phyloP scores from a whole-genome alignment of 2,329 filamentous ascomycete species.

The Fusarium citri region DNA sequence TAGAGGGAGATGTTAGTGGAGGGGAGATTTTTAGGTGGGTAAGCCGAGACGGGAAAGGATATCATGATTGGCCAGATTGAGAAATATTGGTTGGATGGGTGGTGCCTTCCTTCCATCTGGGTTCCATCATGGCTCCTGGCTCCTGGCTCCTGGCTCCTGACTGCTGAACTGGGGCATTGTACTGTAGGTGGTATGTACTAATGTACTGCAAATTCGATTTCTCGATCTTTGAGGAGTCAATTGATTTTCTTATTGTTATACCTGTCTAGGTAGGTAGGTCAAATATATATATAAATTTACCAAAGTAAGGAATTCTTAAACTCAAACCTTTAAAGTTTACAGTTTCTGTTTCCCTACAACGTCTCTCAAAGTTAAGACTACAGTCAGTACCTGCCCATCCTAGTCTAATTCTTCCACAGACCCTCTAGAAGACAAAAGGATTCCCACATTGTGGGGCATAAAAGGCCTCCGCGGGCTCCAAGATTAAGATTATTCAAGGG shows the following conservation, averaged over 20 bases:
- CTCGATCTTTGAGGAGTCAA: neutral
- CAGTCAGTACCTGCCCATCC: no score
- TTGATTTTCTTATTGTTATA: neutral
- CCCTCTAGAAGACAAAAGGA: conserved; percentile 8
- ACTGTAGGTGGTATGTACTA: no score
- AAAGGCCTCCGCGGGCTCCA: conserved; percentile 25
- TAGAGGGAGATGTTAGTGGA: conserved; percentile 34
- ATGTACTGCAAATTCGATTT: neutral
- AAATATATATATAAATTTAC: neutral
- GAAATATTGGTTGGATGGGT: neutral
- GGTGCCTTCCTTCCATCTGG: conserved; percentile 3
- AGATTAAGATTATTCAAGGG: conserved; percentile 30
- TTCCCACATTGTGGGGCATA: conserved; percentile 13
- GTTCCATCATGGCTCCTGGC: neutral
- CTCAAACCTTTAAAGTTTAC: neutral
- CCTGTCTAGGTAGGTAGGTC: neutral
- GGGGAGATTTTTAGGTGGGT: conserved; percentile 23
- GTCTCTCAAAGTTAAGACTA: neutral
- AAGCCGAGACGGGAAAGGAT: conserved; percentile 27
- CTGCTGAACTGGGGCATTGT: neutral
- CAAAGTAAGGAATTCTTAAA: neutral
- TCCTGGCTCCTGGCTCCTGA: neutral
- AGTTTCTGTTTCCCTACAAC: neutral
- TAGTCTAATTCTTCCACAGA: neutral
- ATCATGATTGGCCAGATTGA: conserved; percentile 17